phyloP scores from a whole-genome alignment of 2,329 filamentous ascomycete genomes.

The Alternaria metachromatica region DNA sequence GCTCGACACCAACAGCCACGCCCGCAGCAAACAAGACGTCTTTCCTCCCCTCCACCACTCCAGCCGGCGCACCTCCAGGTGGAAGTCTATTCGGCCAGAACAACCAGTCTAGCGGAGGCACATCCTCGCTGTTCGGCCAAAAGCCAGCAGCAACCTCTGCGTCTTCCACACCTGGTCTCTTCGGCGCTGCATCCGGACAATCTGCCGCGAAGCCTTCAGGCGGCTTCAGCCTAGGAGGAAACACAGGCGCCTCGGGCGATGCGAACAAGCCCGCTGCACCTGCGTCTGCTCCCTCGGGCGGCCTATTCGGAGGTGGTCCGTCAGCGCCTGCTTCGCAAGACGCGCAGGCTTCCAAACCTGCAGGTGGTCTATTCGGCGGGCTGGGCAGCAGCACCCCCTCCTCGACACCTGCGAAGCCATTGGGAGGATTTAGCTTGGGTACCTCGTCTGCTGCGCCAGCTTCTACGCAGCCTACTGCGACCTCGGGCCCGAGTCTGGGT shows the following conservation, averaged over 20 bases:
- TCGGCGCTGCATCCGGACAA: slow-evolving; percentile 28
- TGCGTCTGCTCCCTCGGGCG: slow-evolving; percentile 27
- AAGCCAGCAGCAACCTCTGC: slow-evolving; percentile 37
- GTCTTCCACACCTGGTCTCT: slow-evolving; percentile 37
- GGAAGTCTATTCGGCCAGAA: slow-evolving; percentile 36
- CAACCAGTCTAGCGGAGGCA: slow-evolving; percentile 14
- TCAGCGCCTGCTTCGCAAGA: slow-evolving; percentile 39
- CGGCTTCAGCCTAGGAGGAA: slow-evolving; percentile 26
- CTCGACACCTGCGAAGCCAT: slow-evolving; percentile 39
- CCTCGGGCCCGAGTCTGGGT: slow-evolving; percentile 28
- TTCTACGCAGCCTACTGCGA: slow-evolving; percentile 26
- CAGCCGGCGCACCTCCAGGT: slow-evolving; percentile 47
- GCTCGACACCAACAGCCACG: slow-evolving; percentile 39
- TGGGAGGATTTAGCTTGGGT: slow-evolving; percentile 34
- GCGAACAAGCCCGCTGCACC: slow-evolving; percentile 40
- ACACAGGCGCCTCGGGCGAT: slow-evolving; percentile 37
- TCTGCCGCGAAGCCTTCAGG: slow-evolving; percentile 32
- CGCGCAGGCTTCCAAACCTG: slow-evolving; percentile 42
- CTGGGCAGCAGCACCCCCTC: slow-evolving; percentile 39
- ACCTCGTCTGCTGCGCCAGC: slow-evolving; percentile 32
- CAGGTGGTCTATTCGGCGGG: slow-evolving; percentile 31
- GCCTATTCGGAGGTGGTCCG: slow-evolving; percentile 32
- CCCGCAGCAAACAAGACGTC: slow-evolving; percentile 47
- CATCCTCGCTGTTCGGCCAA: slow-evolving; percentile 26
- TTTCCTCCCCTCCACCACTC: slow-evolving; percentile 48